Evolutionary conservation across 2,329 filamentous ascomycete genomes (phyloP).

Genomic region (Pseudocercospora ulei): DNA sequence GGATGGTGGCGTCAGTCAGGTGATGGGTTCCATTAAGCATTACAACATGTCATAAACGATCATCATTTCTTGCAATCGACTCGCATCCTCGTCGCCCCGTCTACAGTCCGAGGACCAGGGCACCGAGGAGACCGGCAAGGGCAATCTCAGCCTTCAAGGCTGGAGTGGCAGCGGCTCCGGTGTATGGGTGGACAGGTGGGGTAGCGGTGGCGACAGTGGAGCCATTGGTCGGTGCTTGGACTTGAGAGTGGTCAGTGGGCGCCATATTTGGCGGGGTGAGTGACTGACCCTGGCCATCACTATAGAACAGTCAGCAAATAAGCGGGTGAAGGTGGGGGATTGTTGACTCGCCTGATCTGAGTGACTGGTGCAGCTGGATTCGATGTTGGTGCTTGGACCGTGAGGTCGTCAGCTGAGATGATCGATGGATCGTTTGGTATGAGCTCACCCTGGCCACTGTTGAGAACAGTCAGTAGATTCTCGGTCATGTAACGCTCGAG

Average conservation of each 20-base stretch:
- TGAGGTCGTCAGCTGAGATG: constrained; percentile 29
- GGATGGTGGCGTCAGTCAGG: too few species aligned
- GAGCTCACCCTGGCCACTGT: background rate
- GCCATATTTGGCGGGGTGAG: background rate
- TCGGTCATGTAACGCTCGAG: too few species aligned
- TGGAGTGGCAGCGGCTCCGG: constrained; percentile 29
- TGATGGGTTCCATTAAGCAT: too few species aligned
- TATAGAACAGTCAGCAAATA: constrained; percentile 20
- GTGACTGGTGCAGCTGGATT: constrained; percentile 16
- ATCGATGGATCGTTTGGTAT: constrained; percentile 27
- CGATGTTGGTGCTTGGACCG: constrained; percentile 18
- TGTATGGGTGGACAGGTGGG: constrained; percentile 24
- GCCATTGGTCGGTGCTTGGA: constrained; percentile 23
- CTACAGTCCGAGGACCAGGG: too few species aligned
- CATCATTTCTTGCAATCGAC: too few species aligned
- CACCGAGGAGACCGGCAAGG: constrained; percentile 29
- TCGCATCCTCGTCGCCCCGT: too few species aligned
- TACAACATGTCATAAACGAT: too few species aligned
- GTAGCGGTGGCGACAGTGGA: constrained; percentile 16
- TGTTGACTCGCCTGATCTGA: too few species aligned
- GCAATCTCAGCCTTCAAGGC: constrained; percentile 25
- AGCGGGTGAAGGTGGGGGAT: too few species aligned
- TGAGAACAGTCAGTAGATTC: background rate
- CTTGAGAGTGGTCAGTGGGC: constrained; percentile 21
- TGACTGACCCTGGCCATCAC: constrained; percentile 40